Evolutionary conservation across 768 basidiomycete species (phyloP).

Genomic region (Boletus rubropictus): DNA sequence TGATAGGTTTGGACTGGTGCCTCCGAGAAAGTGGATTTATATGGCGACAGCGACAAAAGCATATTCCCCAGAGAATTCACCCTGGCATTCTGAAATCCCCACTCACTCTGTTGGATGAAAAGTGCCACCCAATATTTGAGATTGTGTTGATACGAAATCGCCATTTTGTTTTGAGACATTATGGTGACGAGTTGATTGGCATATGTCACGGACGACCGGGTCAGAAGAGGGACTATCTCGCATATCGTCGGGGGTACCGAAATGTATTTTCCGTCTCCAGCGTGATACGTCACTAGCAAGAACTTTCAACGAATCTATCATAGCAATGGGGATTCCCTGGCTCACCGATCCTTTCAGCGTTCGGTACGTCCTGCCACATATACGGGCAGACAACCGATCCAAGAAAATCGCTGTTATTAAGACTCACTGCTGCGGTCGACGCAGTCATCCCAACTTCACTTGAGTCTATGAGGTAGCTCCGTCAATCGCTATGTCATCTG

Average conservation of each 20-base stretch:
- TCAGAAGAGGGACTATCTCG: slow-evolving; percentile 2
- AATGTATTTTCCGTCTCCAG: neutral
- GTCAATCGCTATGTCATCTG: neutral
- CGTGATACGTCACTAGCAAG: neutral
- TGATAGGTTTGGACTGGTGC: neutral
- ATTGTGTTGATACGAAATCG: slow-evolving; percentile 1
- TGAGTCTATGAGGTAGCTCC: neutral
- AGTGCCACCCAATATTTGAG: neutral
- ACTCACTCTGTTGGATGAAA: neutral
- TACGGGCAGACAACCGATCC: slow-evolving; percentile 1
- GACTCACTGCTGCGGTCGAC: neutral
- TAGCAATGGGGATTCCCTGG: neutral
- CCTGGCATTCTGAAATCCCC: neutral
- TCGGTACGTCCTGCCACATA: neutral
- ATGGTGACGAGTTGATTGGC: neutral
- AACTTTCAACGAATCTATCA: neutral
- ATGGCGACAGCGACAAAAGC: neutral
- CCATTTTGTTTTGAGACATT: neutral
- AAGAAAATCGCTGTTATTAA: slow-evolving; percentile 1
- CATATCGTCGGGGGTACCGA: slow-evolving; percentile 2
- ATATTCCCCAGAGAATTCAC: slow-evolving; percentile 3
- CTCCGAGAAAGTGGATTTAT: neutral
- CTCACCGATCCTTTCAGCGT: neutral
- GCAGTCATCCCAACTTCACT: neutral
- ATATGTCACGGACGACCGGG: slow-evolving; percentile 2